A percentile compares a stretch with the other conserved stretches of the same genome.
phyloP scores from a whole-genome alignment of 371 early-diverging fungal genomes.

The Mucor ambiguus region DNA sequence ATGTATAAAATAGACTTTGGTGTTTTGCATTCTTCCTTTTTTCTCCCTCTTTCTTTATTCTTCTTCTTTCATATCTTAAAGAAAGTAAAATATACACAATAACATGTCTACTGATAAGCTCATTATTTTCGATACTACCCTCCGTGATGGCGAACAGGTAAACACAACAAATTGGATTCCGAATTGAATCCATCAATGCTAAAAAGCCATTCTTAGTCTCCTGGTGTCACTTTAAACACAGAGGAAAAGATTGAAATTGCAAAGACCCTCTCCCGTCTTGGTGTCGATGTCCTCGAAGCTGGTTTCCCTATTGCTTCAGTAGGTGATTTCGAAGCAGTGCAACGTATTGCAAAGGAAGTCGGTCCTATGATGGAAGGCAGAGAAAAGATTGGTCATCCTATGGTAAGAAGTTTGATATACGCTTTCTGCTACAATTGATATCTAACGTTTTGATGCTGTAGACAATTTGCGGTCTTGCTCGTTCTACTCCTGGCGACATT shows the following conservation, averaged over 20 bases:
- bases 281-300: constrained; percentile 95
- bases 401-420: constrained; percentile 53
- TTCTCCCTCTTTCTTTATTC: not conserved
- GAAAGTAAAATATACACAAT: not conserved
- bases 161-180: constrained; percentile 7
- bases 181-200: not conserved
- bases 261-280: constrained; percentile 84
- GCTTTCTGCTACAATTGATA: not conserved
- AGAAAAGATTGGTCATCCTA: constrained; percentile 78
- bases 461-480: constrained; percentile 91
- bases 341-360: constrained; percentile 89
- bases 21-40: not conserved
- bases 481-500: constrained; percentile 86
- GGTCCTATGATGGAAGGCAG: constrained; percentile 85
- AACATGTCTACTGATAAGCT: constrained; percentile 63
- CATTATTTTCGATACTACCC: constrained; percentile 92
- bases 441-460: constrained; percentile 22
- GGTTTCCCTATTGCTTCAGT: constrained; percentile 93
- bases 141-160: constrained; percentile 96
- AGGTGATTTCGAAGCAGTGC: constrained; percentile 96
- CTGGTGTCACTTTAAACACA: constrained; percentile 91
- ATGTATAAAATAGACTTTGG: not conserved
- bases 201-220: constrained; percentile 61
- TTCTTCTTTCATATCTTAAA: not conserved
- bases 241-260: constrained; percentile 96